phyloP scores from a whole-genome alignment of 2,329 filamentous ascomycete genomes.

The Allantophomopsis cytisporea region DNA sequence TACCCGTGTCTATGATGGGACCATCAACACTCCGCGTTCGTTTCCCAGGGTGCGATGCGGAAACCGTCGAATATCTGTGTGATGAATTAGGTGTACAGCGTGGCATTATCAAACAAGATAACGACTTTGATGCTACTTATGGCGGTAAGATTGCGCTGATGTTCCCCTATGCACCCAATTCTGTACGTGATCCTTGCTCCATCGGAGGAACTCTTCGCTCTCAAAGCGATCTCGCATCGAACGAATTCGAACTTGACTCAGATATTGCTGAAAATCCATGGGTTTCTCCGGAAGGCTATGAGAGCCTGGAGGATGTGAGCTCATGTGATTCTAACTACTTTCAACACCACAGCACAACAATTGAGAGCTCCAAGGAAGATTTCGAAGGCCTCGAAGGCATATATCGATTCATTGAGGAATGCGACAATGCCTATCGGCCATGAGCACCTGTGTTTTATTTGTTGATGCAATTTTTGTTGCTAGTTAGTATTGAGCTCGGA shows the following conservation, averaged over 20 bases:
- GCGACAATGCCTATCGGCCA: constrained; percentile 25
- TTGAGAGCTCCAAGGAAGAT: constrained; percentile 16
- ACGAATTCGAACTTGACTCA: constrained; percentile 6
- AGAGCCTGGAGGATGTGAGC: constrained; percentile 13
- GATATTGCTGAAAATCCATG: constrained; percentile 14
- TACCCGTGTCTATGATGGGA: constrained; percentile 61
- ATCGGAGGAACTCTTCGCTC: constrained; percentile 25
- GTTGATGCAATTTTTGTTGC: too few species aligned
- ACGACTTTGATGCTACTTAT: constrained; percentile 51
- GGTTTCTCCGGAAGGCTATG: constrained; percentile 14
- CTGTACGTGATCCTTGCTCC: constrained; percentile 15
- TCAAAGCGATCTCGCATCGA: constrained; percentile 21
- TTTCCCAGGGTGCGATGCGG: constrained; percentile 81
- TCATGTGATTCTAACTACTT: constrained; percentile 17
- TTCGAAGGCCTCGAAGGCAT: constrained; percentile 52
- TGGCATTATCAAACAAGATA: constrained; percentile 67
- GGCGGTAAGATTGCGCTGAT: constrained; percentile 64
- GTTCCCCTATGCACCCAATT: constrained; percentile 73
- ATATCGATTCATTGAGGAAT: constrained; percentile 50
- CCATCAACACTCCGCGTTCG: constrained; percentile 58
- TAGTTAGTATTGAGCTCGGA: too few species aligned
- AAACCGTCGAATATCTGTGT: constrained; percentile 71
- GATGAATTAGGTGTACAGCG: constrained; percentile 75
- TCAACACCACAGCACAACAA: constrained; percentile 23
- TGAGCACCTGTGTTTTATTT: too few species aligned